phyloP scores from a whole-genome alignment of 129 eudicot genomes.

The Artemisia annua region DNA sequence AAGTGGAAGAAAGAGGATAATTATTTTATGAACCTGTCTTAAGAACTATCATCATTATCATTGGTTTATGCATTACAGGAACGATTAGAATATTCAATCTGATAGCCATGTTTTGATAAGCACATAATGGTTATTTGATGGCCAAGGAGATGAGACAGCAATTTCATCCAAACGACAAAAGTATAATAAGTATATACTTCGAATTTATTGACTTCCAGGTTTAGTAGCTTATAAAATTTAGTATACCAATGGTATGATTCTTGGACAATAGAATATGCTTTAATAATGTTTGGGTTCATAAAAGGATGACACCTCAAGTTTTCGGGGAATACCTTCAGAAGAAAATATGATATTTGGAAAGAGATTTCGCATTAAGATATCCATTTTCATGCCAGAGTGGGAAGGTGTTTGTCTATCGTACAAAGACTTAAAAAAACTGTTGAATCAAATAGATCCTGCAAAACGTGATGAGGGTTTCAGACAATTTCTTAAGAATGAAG shows the following conservation, averaged over 20 bases:
- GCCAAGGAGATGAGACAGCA: slow-evolving; percentile 11
- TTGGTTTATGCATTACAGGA: slow-evolving; percentile 16
- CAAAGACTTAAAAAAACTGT: slow-evolving; percentile 37
- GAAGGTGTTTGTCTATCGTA: slow-evolving; percentile 37
- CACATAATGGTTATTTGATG: slow-evolving; percentile 1
- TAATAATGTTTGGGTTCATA: slow-evolving; percentile 8
- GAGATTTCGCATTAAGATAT: slow-evolving; percentile 33
- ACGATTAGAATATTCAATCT: slow-evolving; percentile 24
- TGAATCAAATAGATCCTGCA: slow-evolving; percentile 31
- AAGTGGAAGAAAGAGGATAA: slow-evolving; percentile 14
- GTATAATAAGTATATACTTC: slow-evolving; percentile 25
- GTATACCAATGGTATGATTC: slow-evolving; percentile 10
- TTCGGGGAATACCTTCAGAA: background rate
- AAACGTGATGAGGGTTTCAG: slow-evolving; percentile 36
- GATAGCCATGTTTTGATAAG: slow-evolving; percentile 12
- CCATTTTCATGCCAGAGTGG: slow-evolving; percentile 46
- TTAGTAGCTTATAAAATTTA: background rate
- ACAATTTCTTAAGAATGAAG: slow-evolving; percentile 34
- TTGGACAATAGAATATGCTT: slow-evolving; percentile 27
- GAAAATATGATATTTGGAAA: slow-evolving; percentile 40
- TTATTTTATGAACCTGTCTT: slow-evolving; percentile 12
- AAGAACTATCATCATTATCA: slow-evolving; percentile 19
- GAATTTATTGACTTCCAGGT: slow-evolving; percentile 22
- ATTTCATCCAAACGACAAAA: slow-evolving; percentile 1
- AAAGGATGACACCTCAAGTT: slow-evolving; percentile 11